Evolutionary conservation across 2,329 filamentous ascomycete genomes (phyloP).

Genomic region (Ophiostoma populinum): DNA sequence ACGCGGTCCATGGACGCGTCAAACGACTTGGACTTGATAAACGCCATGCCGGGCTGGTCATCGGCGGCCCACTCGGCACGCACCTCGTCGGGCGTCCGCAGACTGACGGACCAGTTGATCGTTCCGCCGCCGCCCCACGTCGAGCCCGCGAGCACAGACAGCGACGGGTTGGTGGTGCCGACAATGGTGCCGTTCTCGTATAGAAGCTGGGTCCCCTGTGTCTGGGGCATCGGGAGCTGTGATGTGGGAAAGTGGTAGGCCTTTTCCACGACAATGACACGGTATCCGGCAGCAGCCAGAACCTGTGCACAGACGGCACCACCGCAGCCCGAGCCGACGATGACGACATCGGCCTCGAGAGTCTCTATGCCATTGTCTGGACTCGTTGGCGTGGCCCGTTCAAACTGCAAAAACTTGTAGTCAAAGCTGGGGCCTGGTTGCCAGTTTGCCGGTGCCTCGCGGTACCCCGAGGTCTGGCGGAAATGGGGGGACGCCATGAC

Average conservation of each 20-base stretch:
- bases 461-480: conserved; percentile 37
- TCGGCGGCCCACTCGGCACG: conserved; percentile 62
- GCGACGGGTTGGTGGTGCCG: conserved; percentile 36
- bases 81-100: conserved; percentile 56
- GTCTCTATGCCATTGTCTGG: conserved; percentile 26
- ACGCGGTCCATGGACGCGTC: conserved; percentile 68
- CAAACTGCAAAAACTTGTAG: conserved; percentile 45
- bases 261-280: conserved; percentile 57
- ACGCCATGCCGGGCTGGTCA: conserved; percentile 40
- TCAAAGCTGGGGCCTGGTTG: conserved; percentile 32
- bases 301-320: conserved; percentile 69
- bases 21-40: conserved; percentile 58
- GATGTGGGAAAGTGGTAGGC: conserved; percentile 57
- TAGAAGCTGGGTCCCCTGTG: conserved; percentile 41
- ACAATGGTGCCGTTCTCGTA: conserved; percentile 50
- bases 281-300: conserved; percentile 55
- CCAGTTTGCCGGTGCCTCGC: conserved; percentile 34
- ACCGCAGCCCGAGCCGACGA: conserved; percentile 77
- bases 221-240: conserved; percentile 57
- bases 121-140: conserved; percentile 78
- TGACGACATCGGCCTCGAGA: conserved; percentile 64
- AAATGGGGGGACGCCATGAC: conserved; percentile 38
- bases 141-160: conserved; percentile 48
- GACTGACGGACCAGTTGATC: conserved; percentile 61
- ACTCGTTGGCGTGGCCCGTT: conserved; percentile 11